phyloP scores from a whole-genome alignment of 1,284 basidiomycete genomes.

The Papiliotrema fonsecae region DNA sequence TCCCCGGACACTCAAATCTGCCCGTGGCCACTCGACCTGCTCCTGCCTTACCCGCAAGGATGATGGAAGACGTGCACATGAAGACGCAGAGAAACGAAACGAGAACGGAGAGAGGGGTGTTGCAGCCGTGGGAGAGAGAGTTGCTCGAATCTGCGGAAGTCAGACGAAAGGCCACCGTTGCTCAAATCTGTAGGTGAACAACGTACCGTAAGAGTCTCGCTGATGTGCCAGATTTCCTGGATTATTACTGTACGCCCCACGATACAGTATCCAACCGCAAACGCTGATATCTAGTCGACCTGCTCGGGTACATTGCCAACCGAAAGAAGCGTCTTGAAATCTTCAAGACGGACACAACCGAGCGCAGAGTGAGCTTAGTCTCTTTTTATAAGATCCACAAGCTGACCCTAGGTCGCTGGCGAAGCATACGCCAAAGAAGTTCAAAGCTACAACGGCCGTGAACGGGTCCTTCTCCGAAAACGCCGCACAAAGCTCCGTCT shows the following conservation, averaged over 20 bases:
- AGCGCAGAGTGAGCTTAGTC: slow-evolving; percentile 56
- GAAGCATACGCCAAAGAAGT: slow-evolving; percentile 72
- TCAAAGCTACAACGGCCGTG: slow-evolving; percentile 84
- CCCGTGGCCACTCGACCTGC: background rate
- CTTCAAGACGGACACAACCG: slow-evolving; percentile 76
- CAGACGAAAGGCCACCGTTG: slow-evolving; percentile 87
- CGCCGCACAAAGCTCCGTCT: slow-evolving; percentile 79
- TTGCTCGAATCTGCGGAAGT: slow-evolving; percentile 77
- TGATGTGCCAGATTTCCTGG: slow-evolving; percentile 68
- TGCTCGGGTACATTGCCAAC: slow-evolving; percentile 75
- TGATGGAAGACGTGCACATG: slow-evolving; percentile 40
- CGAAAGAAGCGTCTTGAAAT: slow-evolving; percentile 73
- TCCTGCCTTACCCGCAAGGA: background rate
- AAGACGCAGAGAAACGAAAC: slow-evolving; percentile 33
- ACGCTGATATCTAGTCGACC: slow-evolving; percentile 56
- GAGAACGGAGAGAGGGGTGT: slow-evolving; percentile 28
- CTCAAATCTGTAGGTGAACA: slow-evolving; percentile 71
- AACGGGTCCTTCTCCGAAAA: slow-evolving; percentile 82
- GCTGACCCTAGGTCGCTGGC: slow-evolving; percentile 46
- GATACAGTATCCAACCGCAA: background rate
- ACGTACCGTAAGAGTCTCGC: background rate
- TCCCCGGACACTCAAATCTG: slow-evolving; percentile 4
- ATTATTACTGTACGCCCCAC: slow-evolving; percentile 65
- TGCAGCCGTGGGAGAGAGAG: slow-evolving; percentile 77
- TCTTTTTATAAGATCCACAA: background rate